Evolutionary conservation across 192 early-diverging fungal genomes (phyloP), one percentile per base, ranked within the genome.

Genomic region (Coemansia sp.): DNA sequence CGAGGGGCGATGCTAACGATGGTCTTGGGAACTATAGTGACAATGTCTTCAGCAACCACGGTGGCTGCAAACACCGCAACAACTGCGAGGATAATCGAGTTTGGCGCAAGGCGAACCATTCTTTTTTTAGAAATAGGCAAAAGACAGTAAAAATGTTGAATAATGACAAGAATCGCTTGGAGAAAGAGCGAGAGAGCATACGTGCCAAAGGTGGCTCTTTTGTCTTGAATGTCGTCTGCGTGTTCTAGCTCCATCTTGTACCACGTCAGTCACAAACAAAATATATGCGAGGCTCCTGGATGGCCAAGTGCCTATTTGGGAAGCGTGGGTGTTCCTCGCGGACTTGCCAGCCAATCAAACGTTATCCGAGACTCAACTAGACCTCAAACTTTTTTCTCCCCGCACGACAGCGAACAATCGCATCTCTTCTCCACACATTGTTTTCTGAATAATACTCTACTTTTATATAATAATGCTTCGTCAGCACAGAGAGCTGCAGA

Each of bases 401-500:
- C 55, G 2, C 30, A 35, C 55, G 0, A 10, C 53, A 57, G 14
- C 28, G 50, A 52, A 58, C 55, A 58, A 33, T 17, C 14, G 16
- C 14, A 17, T 33, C 17, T 58, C 16, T 58, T 33, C 30, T 58
- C 55, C 30, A 6, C 55, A n/a, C 50, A 13, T 19, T 10, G 21
- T 52, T 52, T 1, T 9, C 50, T 21, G n/a, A 7, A 49, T 21
- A 53, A 26, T 14, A 43, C 42, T 43, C 1, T 49, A 33, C 39
- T 14, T 44, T 67, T n/a, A 37, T 11, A 16, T 19, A 13, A 62
- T 19, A 19, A 69, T 80, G 64, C 38, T 71, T 32, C 37, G 62
- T 37, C 64, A 68, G 44, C 80, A 82, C 59, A 42, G 69, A 13
- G 75, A 74, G 49, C 68, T 72, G 57, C 80, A 82, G n/a, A 53